phyloP scores from a whole-genome alignment of 202 grass and related monocot genomes.

The Digitaria exilis region DNA sequence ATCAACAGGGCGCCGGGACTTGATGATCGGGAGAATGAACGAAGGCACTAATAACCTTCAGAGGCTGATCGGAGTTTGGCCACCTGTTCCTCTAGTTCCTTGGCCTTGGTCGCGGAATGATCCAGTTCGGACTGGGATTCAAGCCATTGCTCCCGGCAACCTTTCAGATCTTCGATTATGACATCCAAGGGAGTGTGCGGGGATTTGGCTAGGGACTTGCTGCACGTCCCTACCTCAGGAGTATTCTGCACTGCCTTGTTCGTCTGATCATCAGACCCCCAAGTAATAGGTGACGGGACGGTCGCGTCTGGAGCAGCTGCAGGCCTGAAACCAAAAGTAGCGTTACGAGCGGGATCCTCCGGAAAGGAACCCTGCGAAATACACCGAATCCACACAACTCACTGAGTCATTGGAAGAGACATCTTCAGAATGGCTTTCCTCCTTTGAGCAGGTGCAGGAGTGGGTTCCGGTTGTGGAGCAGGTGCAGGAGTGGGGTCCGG shows the following conservation, averaged over 20 bases:
- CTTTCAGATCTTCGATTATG: neutral
- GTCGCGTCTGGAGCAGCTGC: neutral
- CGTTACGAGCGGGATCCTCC: neutral
- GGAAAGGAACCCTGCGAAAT: neutral
- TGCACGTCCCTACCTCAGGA: neutral
- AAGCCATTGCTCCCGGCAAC: neutral
- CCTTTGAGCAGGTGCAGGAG: neutral
- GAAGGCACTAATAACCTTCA: neutral
- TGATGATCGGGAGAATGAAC: neutral
- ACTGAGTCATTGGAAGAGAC: neutral
- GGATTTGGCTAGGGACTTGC: neutral
- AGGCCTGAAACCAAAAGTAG: neutral
- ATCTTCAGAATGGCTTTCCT: neutral
- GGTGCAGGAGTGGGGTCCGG: too few relatives aligned
- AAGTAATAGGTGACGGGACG: neutral
- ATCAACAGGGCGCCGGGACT: neutral
- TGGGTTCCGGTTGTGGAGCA: neutral
- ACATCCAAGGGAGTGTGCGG: neutral
- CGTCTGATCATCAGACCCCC: neutral
- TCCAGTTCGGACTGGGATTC: neutral
- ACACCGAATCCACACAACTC: neutral
- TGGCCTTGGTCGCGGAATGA: neutral
- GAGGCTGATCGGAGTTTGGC: neutral
- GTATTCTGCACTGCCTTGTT: neutral
- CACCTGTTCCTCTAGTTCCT: neutral